Conservation (phyloP, 2,329 filamentous ascomycete species). For the Phaeosphaeriaceae sp. region DNA sequence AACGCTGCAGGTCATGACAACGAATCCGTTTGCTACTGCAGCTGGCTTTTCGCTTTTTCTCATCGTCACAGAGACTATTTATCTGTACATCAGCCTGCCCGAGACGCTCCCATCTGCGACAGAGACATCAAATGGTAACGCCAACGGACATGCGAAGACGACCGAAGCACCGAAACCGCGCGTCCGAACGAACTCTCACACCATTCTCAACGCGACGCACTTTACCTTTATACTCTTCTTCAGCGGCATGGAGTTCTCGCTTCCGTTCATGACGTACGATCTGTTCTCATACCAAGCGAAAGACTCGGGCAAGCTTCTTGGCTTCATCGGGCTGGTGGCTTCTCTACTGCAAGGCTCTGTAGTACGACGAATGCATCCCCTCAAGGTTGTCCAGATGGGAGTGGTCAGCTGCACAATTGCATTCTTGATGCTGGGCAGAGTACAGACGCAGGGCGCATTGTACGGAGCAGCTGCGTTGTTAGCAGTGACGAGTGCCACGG, state of each 20-base stretch:
- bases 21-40: constrained; percentile 92
- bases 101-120: constrained; percentile 75
- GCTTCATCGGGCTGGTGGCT: constrained; percentile 89
- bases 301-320: constrained; percentile 84
- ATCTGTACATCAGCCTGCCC: constrained; percentile 83
- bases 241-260: constrained; percentile 96
- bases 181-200: constrained; percentile 78
- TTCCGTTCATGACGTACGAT: constrained; percentile 97
- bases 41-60: constrained; percentile 86
- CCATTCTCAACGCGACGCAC: constrained; percentile 83
- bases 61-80: constrained; percentile 85
- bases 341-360: constrained; percentile 94
- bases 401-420: constrained; percentile 78
- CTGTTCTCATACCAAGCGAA: constrained; percentile 83
- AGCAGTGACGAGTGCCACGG: constrained; percentile 89
- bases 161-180: constrained; percentile 26
- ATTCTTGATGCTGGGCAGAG: constrained; percentile 78
- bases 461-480: constrained; percentile 85
- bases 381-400: constrained; percentile 80
- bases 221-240: constrained; percentile 95
- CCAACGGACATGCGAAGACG: constrained; percentile 29
- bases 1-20: constrained; percentile 76
- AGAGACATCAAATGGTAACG: constrained; percentile 18
- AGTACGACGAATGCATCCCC: constrained; percentile 81
- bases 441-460: constrained; percentile 71